These are phyloP conservation scores for Suillus cothurnatus DNA, from an alignment of 768 basidiomycete species.

Conservation along the genomic window DNA sequence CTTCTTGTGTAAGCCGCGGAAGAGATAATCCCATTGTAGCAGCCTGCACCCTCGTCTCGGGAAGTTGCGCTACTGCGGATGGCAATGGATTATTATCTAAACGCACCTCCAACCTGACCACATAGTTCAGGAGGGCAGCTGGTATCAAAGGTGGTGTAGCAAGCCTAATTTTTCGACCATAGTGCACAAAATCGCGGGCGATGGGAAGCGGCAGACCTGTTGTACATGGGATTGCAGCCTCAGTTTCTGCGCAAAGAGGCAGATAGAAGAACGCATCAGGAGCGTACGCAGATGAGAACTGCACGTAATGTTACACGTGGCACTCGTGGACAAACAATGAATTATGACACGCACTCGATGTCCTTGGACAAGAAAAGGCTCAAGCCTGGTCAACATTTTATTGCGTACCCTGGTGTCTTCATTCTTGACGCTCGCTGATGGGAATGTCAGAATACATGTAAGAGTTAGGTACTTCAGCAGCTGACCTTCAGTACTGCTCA, in stretches of 20 bases:
- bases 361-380: conserved; percentile 44
- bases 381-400: conserved; percentile 33
- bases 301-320: conserved; percentile 9
- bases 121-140: conserved; percentile 41
- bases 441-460: conserved; percentile 16
- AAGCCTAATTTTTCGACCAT: conserved; percentile 41
- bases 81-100: conserved; percentile 34
- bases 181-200: conserved; percentile 39
- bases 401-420: conserved; percentile 33
- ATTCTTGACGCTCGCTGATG: conserved; percentile 33
- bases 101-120: conserved; percentile 39
- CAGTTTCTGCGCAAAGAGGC: conserved; percentile 36
- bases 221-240: conserved; percentile 16
- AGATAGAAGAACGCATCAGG: conserved; percentile 47
- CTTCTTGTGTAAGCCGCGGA: conserved; percentile 40
- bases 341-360: conserved; percentile 35
- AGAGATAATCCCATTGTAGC: conserved; percentile 28
- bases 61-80: conserved; percentile 24
- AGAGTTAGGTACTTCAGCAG: conserved; percentile 6
- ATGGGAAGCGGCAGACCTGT: conserved; percentile 33
- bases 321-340: neutral
- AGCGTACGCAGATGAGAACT: conserved; percentile 46
- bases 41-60: conserved; percentile 39
- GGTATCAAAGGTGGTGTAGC: conserved; percentile 43
- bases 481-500: conserved; percentile 43